Conservation (phyloP, 306 rosid genomes). For the Castanea mollissima region DNA sequence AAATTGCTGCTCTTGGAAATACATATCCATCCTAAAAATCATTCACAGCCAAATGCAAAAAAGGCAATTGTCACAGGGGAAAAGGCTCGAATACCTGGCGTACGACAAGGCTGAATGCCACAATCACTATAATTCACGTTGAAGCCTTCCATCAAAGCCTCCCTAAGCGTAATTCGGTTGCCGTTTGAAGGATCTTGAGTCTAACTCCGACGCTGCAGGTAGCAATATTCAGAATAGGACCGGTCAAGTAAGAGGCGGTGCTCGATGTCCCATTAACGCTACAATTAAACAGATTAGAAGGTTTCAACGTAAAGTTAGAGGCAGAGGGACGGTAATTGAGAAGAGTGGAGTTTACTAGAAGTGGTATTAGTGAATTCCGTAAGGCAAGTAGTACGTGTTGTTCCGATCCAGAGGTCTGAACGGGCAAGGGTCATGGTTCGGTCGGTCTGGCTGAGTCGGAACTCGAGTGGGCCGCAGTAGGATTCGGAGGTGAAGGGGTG, state of each 20-base stretch:
- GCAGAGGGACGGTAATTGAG: conserved; percentile 17
- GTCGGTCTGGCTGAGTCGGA: conserved; percentile 18
- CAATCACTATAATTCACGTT: conserved; percentile 30
- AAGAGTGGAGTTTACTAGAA: background rate
- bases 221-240: conserved; percentile 24
- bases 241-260: conserved; percentile 42
- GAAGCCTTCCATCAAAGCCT: conserved; percentile 60
- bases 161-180: conserved; percentile 39
- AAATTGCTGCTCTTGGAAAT: too few species aligned
- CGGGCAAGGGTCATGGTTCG: conserved; percentile 41
- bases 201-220: conserved; percentile 15
- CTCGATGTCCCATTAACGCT: background rate
- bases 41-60: too few species aligned
- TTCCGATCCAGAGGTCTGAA: conserved; percentile 52
- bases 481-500: conserved; percentile 56
- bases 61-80: too few species aligned
- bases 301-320: background rate
- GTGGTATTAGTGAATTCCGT: conserved; percentile 26
- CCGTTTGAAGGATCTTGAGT: conserved; percentile 33
- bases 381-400: conserved; percentile 35
- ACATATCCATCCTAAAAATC: too few species aligned
- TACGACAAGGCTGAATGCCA: too few species aligned
- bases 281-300: conserved; percentile 39
- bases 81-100: too few species aligned
- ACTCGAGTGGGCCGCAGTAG: conserved; percentile 18